phyloP scores from a whole-genome alignment of 1,284 basidiomycete species.

The Leccinum griseonigrum region DNA sequence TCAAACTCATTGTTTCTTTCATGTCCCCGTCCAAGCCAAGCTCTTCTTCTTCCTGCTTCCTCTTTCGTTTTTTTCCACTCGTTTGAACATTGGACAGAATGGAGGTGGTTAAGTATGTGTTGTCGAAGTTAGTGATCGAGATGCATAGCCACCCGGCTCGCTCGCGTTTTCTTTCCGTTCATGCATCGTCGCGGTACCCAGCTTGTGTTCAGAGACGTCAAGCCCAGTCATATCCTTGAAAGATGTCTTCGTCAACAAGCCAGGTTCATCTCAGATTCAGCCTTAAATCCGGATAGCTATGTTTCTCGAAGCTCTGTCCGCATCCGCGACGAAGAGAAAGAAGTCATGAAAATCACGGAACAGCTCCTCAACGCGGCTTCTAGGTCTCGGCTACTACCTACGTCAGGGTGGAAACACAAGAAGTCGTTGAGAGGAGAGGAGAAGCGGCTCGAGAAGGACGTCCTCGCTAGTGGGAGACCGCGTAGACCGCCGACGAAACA shows the following conservation, averaged over 20 bases:
- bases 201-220: constrained; percentile 20
- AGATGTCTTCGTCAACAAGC: constrained; percentile 8
- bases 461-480: constrained; percentile 7
- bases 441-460: constrained; percentile 26
- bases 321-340: constrained; percentile 10
- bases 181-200: constrained; percentile 26
- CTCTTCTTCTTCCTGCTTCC: constrained; percentile 65
- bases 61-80: constrained; percentile 67
- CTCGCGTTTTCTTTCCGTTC: constrained; percentile 22
- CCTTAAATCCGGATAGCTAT: constrained; percentile 1
- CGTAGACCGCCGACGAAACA: constrained; percentile 18
- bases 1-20: constrained; percentile 69
- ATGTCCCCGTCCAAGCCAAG: constrained; percentile 67
- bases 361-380: constrained; percentile 29
- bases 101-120: background rate
- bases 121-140: background rate
- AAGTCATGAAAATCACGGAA: constrained; percentile 27
- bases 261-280: constrained; percentile 1
- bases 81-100: constrained; percentile 68
- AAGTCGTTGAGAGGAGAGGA: constrained; percentile 33
- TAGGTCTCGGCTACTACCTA: constrained; percentile 23
- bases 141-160: constrained; percentile 27
- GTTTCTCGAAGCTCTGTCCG: background rate
- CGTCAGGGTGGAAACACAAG: constrained; percentile 30
- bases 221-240: constrained; percentile 10